A percentile compares a stretch with the other conserved stretches of the same genome.
phyloP scores from a whole-genome alignment of 129 eudicot genomes.

The Arctium minus region DNA sequence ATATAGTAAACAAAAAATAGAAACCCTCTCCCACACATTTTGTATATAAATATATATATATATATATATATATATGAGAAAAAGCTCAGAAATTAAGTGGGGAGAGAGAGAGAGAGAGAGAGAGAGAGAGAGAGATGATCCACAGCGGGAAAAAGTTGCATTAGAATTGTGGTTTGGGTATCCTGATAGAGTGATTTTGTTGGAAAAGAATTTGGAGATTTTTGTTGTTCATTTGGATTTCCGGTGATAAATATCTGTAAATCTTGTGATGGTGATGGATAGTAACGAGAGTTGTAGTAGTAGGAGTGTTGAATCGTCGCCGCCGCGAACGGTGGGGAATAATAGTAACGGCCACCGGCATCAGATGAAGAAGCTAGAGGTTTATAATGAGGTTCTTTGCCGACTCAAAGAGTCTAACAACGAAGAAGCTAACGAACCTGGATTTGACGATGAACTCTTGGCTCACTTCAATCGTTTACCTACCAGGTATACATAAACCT shows the following conservation, averaged over 20 bases:
- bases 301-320: conserved; percentile 63
- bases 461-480: conserved; percentile 96
- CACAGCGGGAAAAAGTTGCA: conserved; percentile 17
- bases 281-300: conserved; percentile 81
- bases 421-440: conserved; percentile 57
- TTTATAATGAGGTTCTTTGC: conserved; percentile 87
- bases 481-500: conserved; percentile 46
- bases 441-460: conserved; percentile 89
- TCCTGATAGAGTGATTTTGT: not conserved
- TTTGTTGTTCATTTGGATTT: not conserved
- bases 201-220: not conserved
- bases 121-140: not conserved
- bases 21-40: conserved; percentile 8
- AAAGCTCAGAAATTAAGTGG: conserved; percentile 16
- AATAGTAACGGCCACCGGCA: conserved; percentile 38
- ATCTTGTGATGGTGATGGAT: conserved; percentile 62
- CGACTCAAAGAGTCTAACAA: conserved; percentile 62
- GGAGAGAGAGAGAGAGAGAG: not conserved
- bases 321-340: conserved; percentile 26
- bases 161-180: conserved; percentile 23
- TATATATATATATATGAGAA: conserved; percentile 9
- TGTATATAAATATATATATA: not conserved
- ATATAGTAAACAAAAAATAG: not conserved
- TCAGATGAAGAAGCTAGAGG: conserved; percentile 78
- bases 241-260: conserved; percentile 7